These are phyloP conservation scores for Zygoascus bituminiphila DNA, from an alignment of 805 yeast genomes.

Conservation along the genomic window DNA sequence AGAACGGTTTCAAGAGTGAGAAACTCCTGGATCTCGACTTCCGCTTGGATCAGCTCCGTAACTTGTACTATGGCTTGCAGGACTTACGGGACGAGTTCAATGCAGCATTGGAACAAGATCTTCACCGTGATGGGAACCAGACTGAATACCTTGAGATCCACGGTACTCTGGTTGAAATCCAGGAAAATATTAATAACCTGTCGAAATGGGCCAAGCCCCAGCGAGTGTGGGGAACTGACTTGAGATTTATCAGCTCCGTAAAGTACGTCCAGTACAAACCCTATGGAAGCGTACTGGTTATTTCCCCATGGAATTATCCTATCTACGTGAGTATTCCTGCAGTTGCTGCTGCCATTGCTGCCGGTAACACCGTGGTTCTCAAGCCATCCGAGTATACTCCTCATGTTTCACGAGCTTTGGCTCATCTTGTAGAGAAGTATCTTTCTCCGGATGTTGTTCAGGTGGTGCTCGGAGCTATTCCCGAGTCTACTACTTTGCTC, in stretches of 20 bases:
- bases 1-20: conserved; percentile 35
- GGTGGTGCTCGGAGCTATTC: conserved; percentile 65
- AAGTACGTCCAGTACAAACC: conserved; percentile 29
- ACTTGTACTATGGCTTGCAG: conserved; percentile 52
- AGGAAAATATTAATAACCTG: conserved; percentile 50
- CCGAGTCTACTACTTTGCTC: conserved; percentile 53
- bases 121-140: conserved; percentile 58
- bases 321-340: conserved; percentile 55
- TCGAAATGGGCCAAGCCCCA: conserved; percentile 54
- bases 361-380: conserved; percentile 71
- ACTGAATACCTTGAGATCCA: conserved; percentile 51
- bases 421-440: conserved; percentile 44
- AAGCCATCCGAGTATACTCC: conserved; percentile 75
- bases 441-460: conserved; percentile 48
- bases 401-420: conserved; percentile 45
- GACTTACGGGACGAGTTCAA: conserved; percentile 49
- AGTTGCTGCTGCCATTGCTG: conserved; percentile 70
- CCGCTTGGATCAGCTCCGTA: conserved; percentile 56
- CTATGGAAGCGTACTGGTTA: conserved; percentile 60
- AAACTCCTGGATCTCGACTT: conserved; percentile 44
- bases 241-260: conserved; percentile 17
- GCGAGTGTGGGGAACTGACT: conserved; percentile 10
- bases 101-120: conserved; percentile 56
- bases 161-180: conserved; percentile 45
- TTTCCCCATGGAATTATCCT: conserved; percentile 81